Base-by-base conservation (phyloP, 2,329 filamentous ascomycete genomes). In the Colletotrichum sp. region DNA sequence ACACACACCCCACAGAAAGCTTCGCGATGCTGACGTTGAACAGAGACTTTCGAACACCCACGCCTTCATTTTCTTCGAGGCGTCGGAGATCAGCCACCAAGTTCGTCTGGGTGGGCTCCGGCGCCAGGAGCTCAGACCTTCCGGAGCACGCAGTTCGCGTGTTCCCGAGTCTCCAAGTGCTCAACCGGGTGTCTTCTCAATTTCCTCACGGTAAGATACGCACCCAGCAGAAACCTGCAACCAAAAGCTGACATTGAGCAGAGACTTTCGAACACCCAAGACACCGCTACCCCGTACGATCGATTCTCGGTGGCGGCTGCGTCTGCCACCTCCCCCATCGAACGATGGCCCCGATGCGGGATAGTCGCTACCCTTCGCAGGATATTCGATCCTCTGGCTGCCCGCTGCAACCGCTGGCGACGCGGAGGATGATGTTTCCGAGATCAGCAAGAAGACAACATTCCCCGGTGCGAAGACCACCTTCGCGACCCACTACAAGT, bases 401-500 rank as follows among this genome's bases (percentile, higher is more conserved):
- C 39, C 39, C 36, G 36, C 4, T 39, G 36, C 15, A 39, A 44
- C 5, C 18, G 39, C 18, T 44, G 18, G 12, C 18, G 39, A 44
- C 18, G 39, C 39, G 39, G 39, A 44, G 18, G 39, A 44, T 44
- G 18, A 44, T 44, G 39, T 44, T 44, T n/a, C 18, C 39, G 18
- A 44, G 39, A 44, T 44, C 39, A n/a, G 39, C 18, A 1, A 0
- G 39, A 10, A 44, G 18, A 44, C 18, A 12, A 0, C 8, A n/a
- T 2, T 44, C 9, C 1, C 1, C 2, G 18, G 39, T 12, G 39
- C 18, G 5, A 44, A 3, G 0, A 44, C 2, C 18, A n/a, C 12
- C 39, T 44, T 44, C 39, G 39, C 39, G 1, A n/a, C 39, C 39
- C 5, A 44, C 39, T 44, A n/a, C 9, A 44, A n/a, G 18, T 44